phyloP scores from a whole-genome alignment of 306 rosid species.

The Casuarina equisetifolia region DNA sequence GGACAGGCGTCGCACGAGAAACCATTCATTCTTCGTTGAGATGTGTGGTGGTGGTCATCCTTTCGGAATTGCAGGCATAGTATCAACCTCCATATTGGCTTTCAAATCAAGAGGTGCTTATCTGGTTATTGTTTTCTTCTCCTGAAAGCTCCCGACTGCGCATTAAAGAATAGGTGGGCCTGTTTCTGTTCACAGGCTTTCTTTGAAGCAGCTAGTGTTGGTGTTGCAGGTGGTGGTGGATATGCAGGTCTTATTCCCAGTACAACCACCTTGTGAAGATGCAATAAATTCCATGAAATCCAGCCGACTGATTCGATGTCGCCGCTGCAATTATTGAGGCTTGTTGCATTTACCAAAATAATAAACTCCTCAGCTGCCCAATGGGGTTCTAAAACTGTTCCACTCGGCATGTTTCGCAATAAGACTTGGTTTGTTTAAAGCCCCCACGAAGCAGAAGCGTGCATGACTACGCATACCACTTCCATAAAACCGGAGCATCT shows the following conservation, averaged over 20 bases:
- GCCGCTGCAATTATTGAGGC: not conserved
- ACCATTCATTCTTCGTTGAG: conserved; percentile 9
- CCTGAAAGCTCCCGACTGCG: not conserved
- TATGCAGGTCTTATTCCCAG: not conserved
- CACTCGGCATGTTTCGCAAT: not conserved
- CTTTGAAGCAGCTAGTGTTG: too few relatives aligned
- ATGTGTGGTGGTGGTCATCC: conserved; percentile 14
- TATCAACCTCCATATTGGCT: conserved; percentile 11
- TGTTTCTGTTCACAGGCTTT: not conserved
- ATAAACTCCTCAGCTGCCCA: not conserved
- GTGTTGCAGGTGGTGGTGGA: not conserved
- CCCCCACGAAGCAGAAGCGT: not conserved
- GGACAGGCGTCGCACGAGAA: not conserved
- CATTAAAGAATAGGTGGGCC: conserved; percentile 9
- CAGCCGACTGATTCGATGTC: too few relatives aligned
- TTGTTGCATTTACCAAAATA: not conserved
- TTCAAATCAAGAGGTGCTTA: conserved; percentile 14
- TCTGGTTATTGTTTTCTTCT: conserved; percentile 10
- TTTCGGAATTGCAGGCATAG: not conserved
- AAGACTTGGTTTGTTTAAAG: not conserved
- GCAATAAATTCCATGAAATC: not conserved
- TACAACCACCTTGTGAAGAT: not conserved
- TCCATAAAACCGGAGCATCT: too few relatives aligned
- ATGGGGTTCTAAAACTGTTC: not conserved
- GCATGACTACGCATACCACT: too few relatives aligned